phyloP scores from a whole-genome alignment of 495 filamentous ascomycete species.

The Poronia punctata region DNA sequence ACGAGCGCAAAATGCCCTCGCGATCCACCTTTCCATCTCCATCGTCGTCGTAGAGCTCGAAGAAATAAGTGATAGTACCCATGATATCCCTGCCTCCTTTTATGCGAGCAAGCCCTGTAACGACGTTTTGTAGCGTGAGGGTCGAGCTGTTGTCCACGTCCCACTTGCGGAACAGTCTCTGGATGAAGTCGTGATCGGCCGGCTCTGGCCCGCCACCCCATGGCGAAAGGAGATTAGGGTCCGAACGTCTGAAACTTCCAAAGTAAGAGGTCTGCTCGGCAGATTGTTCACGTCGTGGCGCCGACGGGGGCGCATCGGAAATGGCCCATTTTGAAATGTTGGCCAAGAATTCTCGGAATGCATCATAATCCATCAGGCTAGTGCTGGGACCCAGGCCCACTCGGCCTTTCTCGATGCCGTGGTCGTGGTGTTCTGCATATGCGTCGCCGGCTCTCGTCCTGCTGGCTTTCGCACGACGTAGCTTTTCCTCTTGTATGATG shows the following conservation, averaged over 20 bases:
- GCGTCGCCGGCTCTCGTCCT: constrained; percentile 47
- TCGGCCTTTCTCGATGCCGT: constrained; percentile 62
- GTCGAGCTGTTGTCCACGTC: constrained; percentile 67
- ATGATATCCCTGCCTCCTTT: constrained; percentile 93
- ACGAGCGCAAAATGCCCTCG: constrained; percentile 91
- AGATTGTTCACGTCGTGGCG: constrained; percentile 47
- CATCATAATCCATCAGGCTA: constrained; percentile 92
- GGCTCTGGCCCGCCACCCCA: constrained; percentile 76
- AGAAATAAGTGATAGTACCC: constrained; percentile 95
- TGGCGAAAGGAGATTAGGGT: constrained; percentile 48
- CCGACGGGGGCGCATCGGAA: constrained; percentile 60
- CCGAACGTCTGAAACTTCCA: constrained; percentile 30
- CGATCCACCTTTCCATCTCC: constrained; percentile 90
- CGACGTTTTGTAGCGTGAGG: constrained; percentile 81
- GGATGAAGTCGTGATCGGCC: constrained; percentile 93
- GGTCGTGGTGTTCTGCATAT: constrained; percentile 30
- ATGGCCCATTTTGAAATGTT: constrained; percentile 86
- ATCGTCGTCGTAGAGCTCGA: constrained; percentile 91
- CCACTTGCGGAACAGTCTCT: constrained; percentile 82
- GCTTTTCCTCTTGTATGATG: constrained; percentile 67
- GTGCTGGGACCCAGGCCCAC: constrained; percentile 83
- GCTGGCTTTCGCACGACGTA: constrained; percentile 53
- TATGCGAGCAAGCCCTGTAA: constrained; percentile 79
- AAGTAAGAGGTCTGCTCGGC: constrained; percentile 49
- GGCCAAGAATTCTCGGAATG: constrained; percentile 87